Evolutionary conservation across 768 basidiomycete genomes (phyloP).

Genomic region (Panus rudis): DNA sequence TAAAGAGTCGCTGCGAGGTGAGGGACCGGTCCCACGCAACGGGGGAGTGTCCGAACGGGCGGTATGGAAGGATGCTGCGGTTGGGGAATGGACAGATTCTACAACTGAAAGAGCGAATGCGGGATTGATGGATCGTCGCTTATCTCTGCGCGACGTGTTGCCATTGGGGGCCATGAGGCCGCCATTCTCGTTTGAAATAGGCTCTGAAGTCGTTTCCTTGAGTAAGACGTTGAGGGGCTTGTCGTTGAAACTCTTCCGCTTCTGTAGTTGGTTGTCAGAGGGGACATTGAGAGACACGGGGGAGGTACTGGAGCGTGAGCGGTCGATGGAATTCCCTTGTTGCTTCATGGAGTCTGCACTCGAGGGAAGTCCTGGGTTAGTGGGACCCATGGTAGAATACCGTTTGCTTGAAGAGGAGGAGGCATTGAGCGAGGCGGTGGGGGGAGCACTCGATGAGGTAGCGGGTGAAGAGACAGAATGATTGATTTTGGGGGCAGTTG

Average conservation of each 20-base stretch:
- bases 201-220: constrained; percentile 6
- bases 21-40: too few relatives aligned
- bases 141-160: constrained; percentile 33
- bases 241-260: constrained; percentile 40
- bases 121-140: constrained; percentile 52
- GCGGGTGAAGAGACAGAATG: too few relatives aligned
- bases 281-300: background rate
- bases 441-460: too few relatives aligned
- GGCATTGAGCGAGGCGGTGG: too few relatives aligned
- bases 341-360: too few relatives aligned
- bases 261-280: constrained; percentile 13
- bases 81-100: background rate
- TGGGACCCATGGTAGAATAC: too few relatives aligned
- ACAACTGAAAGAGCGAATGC: constrained; percentile 29
- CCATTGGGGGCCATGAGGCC: constrained; percentile 23
- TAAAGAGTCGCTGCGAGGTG: too few relatives aligned
- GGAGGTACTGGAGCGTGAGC: constrained; percentile 4
- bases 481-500: too few relatives aligned
- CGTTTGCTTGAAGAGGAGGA: too few relatives aligned
- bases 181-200: constrained; percentile 6
- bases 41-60: too few relatives aligned
- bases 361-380: too few relatives aligned
- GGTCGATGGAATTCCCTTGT: too few relatives aligned
- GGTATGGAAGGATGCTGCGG: background rate
- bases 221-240: constrained; percentile 33